A percentile compares a stretch with the other conserved stretches of the same genome.
phyloP scores from a whole-genome alignment of 495 filamentous ascomycete genomes.

The Penicillium coffeae region DNA sequence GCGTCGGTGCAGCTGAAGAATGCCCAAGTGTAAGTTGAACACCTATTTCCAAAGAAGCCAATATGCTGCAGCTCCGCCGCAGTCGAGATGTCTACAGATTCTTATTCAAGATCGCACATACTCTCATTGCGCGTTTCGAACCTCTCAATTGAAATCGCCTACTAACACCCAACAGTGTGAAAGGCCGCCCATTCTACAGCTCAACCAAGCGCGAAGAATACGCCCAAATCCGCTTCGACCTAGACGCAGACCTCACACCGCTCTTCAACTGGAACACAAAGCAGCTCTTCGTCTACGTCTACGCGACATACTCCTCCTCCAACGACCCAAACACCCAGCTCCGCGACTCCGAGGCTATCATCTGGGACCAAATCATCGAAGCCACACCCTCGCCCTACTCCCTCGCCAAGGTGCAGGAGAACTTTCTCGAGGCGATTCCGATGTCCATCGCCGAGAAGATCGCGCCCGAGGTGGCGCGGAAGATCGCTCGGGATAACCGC shows the following conservation, averaged over 20 bases:
- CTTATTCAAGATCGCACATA: no score
- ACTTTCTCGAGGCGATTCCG: slow-evolving; percentile 8
- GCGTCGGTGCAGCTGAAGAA: slow-evolving; percentile 66
- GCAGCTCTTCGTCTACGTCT: slow-evolving; percentile 93
- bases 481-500: slow-evolving; percentile 6
- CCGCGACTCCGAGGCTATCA: slow-evolving; percentile 65
- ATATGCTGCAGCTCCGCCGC: no score
- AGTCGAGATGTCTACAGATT: no score
- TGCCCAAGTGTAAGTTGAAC: slow-evolving; percentile 73
- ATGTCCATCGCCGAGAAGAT: slow-evolving; percentile 12
- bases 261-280: slow-evolving; percentile 99
- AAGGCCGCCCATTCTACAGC: slow-evolving; percentile 92
- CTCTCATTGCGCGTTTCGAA: no score
- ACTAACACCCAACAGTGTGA: slow-evolving; percentile 52
- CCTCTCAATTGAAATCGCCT: background rate
- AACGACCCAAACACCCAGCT: slow-evolving; percentile 24
- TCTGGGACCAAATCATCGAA: slow-evolving; percentile 94
- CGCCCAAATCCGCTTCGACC: slow-evolving; percentile 87
- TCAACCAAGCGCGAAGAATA: slow-evolving; percentile 89
- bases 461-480: slow-evolving; percentile 7
- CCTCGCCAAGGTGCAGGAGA: slow-evolving; percentile 36
- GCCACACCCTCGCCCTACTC: slow-evolving; percentile 57
- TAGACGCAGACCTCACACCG: slow-evolving; percentile 80
- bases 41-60: background rate
- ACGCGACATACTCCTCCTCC: slow-evolving; percentile 72